These are phyloP conservation scores for Barnettozyma californica DNA, from an alignment of 805 yeast genomes.

Conservation along the genomic window DNA sequence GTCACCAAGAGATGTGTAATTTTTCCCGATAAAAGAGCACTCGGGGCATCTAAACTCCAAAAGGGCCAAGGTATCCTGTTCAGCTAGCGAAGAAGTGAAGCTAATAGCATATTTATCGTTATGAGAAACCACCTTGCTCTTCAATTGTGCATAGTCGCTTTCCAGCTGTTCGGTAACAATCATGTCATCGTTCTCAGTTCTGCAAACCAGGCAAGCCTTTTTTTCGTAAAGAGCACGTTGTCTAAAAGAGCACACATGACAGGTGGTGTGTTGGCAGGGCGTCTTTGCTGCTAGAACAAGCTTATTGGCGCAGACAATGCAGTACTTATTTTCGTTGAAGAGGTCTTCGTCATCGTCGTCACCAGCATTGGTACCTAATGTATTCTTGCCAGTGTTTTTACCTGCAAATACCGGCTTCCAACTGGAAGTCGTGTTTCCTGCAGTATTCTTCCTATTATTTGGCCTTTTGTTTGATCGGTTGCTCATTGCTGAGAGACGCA, in stretches of 20 bases:
- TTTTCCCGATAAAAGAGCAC: constrained; percentile 26
- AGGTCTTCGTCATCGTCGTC: constrained; percentile 25
- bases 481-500: background rate
- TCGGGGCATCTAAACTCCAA: constrained; percentile 47
- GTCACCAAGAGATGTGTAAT: constrained; percentile 44
- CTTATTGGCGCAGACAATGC: constrained; percentile 82
- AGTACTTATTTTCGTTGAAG: constrained; percentile 40
- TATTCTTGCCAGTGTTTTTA: background rate
- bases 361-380: background rate
- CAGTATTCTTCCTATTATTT: background rate
- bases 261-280: constrained; percentile 80
- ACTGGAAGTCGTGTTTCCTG: background rate
- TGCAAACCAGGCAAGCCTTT: constrained; percentile 75
- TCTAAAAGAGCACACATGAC: constrained; percentile 78
- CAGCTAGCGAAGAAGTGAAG: constrained; percentile 52
- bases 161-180: constrained; percentile 48
- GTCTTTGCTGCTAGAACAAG: constrained; percentile 62
- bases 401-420: constrained; percentile 11
- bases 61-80: constrained; percentile 43
- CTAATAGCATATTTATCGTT: constrained; percentile 48
- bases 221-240: constrained; percentile 77
- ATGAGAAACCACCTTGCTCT: constrained; percentile 26
- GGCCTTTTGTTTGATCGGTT: background rate
- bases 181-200: constrained; percentile 58
- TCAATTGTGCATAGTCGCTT: constrained; percentile 35